These are phyloP conservation scores for Starmerella vaccinii DNA, from an alignment of 805 yeast species.

Conservation along the genomic window DNA sequence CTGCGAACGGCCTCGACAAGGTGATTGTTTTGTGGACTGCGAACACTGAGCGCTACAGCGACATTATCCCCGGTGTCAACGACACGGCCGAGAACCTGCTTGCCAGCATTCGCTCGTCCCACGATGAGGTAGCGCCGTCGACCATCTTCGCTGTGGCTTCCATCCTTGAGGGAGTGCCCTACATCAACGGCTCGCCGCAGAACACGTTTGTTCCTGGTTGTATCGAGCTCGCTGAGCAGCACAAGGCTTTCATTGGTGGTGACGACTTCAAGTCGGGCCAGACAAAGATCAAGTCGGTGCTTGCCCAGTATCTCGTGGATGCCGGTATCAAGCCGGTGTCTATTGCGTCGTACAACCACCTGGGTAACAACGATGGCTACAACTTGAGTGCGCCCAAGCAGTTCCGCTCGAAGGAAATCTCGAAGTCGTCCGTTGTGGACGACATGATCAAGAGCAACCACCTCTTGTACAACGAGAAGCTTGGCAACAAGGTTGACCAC, in stretches of 20 bases:
- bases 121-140: slow-evolving; percentile 79
- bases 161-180: slow-evolving; percentile 77
- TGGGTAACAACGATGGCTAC: slow-evolving; percentile 93
- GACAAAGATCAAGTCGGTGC: slow-evolving; percentile 87
- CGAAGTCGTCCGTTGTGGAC: slow-evolving; percentile 85
- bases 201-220: slow-evolving; percentile 96
- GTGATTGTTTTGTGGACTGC: slow-evolving; percentile 95
- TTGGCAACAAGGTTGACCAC: slow-evolving; percentile 75
- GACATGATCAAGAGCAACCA: slow-evolving; percentile 84
- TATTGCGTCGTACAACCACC: slow-evolving; percentile 89
- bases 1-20: slow-evolving; percentile 61
- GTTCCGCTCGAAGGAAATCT: slow-evolving; percentile 90
- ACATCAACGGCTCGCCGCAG: slow-evolving; percentile 95
- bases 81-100: slow-evolving; percentile 78
- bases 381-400: slow-evolving; percentile 85
- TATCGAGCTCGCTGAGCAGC: slow-evolving; percentile 72
- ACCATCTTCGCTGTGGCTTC: slow-evolving; percentile 91
- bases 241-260: slow-evolving; percentile 78
- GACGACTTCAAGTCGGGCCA: slow-evolving; percentile 97
- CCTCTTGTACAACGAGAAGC: slow-evolving; percentile 69
- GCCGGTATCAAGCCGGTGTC: slow-evolving; percentile 95
- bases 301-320: slow-evolving; percentile 91
- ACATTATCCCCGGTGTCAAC: slow-evolving; percentile 65
- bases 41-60: slow-evolving; percentile 88
- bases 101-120: slow-evolving; percentile 62